Evolutionary conservation across 495 filamentous ascomycete genomes (phyloP).

Genomic region (Saxophila tyrrhenica): DNA sequence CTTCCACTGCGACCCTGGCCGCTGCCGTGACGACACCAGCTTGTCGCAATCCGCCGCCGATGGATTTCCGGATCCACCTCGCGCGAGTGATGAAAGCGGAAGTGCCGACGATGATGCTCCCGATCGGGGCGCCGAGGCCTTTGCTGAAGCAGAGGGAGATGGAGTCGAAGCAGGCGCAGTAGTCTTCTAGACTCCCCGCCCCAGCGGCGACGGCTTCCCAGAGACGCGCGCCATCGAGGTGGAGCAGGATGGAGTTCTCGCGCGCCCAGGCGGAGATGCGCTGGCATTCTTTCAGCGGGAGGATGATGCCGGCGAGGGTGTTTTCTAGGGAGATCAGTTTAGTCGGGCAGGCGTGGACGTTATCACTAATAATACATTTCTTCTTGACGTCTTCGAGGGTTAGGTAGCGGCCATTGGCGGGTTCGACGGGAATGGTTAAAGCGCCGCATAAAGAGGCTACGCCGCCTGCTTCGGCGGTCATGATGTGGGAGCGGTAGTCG

Average conservation of each 20-base stretch:
- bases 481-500: slow-evolving; percentile 55
- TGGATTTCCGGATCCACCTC: slow-evolving; percentile 68
- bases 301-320: slow-evolving; percentile 65
- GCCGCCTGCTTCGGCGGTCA: slow-evolving; percentile 64
- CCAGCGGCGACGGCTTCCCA: slow-evolving; percentile 40
- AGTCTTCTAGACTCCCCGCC: slow-evolving; percentile 47
- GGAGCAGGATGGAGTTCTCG: slow-evolving; percentile 54
- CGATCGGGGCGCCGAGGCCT: slow-evolving; percentile 79
- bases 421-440: slow-evolving; percentile 44
- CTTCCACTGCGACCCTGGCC: slow-evolving; percentile 49
- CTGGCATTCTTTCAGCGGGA: slow-evolving; percentile 58
- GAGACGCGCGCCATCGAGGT: slow-evolving; percentile 75
- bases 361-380: slow-evolving; percentile 38
- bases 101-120: slow-evolving; percentile 63
- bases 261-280: slow-evolving; percentile 61
- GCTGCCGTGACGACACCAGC: slow-evolving; percentile 50
- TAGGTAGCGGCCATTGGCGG: slow-evolving; percentile 57
- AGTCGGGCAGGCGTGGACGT: slow-evolving; percentile 59
- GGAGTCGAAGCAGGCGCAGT: slow-evolving; percentile 62
- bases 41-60: slow-evolving; percentile 76
- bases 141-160: slow-evolving; percentile 80
- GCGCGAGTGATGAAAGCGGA: slow-evolving; percentile 56
- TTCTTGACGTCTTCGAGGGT: slow-evolving; percentile 65
- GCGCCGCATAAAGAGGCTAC: slow-evolving; percentile 50
- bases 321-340: slow-evolving; percentile 76